Conservation (phyloP, 23 red algal genomes). For the Gracilaria domingensis region DNA sequence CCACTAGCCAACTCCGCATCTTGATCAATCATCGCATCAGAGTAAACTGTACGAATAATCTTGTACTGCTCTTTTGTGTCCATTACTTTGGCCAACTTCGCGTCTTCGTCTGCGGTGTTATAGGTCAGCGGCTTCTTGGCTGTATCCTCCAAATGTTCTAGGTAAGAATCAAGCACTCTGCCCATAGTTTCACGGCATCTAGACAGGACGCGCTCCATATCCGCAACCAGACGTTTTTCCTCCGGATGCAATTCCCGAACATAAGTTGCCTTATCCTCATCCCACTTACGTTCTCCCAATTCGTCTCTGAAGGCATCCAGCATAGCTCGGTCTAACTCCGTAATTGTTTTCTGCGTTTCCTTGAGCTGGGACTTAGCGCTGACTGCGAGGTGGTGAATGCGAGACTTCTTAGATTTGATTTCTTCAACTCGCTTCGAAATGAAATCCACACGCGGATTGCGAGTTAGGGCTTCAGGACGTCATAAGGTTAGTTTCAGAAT, state of each 20-base stretch:
- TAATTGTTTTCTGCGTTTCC: slow-evolving; percentile 41
- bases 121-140: slow-evolving; percentile 76
- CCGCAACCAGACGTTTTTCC: slow-evolving; percentile 74
- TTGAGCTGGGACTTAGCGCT: slow-evolving; percentile 52
- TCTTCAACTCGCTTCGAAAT: slow-evolving; percentile 84
- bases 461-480: slow-evolving; percentile 55
- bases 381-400: slow-evolving; percentile 41
- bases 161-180: slow-evolving; percentile 73
- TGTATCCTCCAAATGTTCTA: slow-evolving; percentile 74
- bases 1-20: slow-evolving; percentile 71
- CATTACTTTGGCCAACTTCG: slow-evolving; percentile 61
- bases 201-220: slow-evolving; percentile 69
- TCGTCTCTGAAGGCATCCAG: slow-evolving; percentile 79
- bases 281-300: slow-evolving; percentile 82
- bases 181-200: slow-evolving; percentile 64
- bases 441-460: slow-evolving; percentile 83
- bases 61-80: slow-evolving; percentile 87
- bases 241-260: slow-evolving; percentile 67
- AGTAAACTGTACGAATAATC: slow-evolving; percentile 63
- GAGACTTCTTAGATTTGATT: slow-evolving; percentile 74
- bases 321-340: slow-evolving; percentile 74
- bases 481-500: neutral
- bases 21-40: slow-evolving; percentile 89
- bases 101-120: slow-evolving; percentile 78
- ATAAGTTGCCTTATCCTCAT: slow-evolving; percentile 74